These are phyloP conservation scores for Arachis hypogaea DNA, from an alignment of 306 rosid genomes.

Conservation along the genomic window DNA sequence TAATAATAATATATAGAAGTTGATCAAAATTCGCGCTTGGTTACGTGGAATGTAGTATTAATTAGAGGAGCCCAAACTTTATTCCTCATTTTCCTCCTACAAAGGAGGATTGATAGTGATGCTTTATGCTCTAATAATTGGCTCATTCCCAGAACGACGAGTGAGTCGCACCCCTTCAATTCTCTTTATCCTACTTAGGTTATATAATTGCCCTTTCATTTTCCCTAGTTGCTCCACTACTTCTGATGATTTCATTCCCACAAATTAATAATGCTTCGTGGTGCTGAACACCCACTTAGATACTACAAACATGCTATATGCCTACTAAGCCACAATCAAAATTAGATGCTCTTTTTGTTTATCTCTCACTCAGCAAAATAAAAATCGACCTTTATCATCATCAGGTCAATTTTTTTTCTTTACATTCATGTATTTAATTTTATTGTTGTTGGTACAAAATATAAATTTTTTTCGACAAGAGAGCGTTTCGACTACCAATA, in stretches of 20 bases:
- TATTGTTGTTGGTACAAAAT: too few relatives aligned
- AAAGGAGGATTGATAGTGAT: conserved; percentile 26
- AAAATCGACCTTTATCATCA: background rate
- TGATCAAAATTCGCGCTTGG: too few relatives aligned
- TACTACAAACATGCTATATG: conserved; percentile 2
- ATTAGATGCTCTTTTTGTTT: background rate
- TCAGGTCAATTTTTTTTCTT: background rate
- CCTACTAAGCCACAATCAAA: conserved; percentile 5
- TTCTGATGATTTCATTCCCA: background rate
- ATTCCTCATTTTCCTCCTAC: conserved; percentile 25
- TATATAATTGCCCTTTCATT: background rate
- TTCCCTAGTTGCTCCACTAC: conserved; percentile 21
- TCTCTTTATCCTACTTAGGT: background rate
- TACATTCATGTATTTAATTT: background rate
- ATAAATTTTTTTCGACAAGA: too few relatives aligned
- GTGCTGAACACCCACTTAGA: background rate
- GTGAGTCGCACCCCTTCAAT: background rate
- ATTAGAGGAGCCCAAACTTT: background rate
- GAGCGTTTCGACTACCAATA: too few relatives aligned
- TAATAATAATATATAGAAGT: too few relatives aligned
- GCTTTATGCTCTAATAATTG: background rate
- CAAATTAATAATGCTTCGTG: background rate
- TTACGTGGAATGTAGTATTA: background rate
- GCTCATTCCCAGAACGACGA: conserved; percentile 1
- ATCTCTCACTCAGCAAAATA: background rate